phyloP scores from a whole-genome alignment of 176 grass and related monocot species.

The Aegilops tauschii region DNA sequence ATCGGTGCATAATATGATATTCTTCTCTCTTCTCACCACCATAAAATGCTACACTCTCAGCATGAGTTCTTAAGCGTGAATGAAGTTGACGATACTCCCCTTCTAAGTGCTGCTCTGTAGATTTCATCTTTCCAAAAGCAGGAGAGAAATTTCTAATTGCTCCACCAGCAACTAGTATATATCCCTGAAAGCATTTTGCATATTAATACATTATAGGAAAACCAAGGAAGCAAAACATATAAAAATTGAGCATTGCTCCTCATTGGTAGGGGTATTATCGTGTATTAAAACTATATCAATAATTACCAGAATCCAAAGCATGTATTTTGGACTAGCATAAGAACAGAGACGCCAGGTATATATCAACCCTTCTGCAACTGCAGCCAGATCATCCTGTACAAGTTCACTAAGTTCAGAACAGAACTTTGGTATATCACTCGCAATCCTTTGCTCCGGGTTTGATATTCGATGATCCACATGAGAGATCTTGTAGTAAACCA shows the following conservation, averaged over 20 bases:
- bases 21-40: slow-evolving; percentile 90
- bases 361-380: slow-evolving; percentile 88
- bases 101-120: slow-evolving; percentile 91
- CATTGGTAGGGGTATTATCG: background rate
- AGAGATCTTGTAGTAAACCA: slow-evolving; percentile 99
- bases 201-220: slow-evolving; percentile 28
- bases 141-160: slow-evolving; percentile 92
- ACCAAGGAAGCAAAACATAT: background rate
- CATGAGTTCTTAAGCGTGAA: slow-evolving; percentile 92
- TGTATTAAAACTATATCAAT: background rate
- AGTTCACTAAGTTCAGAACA: slow-evolving; percentile 96
- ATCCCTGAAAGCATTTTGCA: slow-evolving; percentile 64
- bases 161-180: slow-evolving; percentile 86
- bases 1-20: slow-evolving; percentile 77
- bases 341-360: slow-evolving; percentile 98
- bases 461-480: slow-evolving; percentile 86
- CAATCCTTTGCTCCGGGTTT: slow-evolving; percentile 94
- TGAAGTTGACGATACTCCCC: slow-evolving; percentile 98
- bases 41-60: slow-evolving; percentile 99
- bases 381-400: slow-evolving; percentile 92
- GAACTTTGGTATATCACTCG: slow-evolving; percentile 96
- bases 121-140: slow-evolving; percentile 93
- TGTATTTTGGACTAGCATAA: slow-evolving; percentile 98
- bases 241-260: background rate
- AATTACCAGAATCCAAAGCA: slow-evolving; percentile 95